Percentiles rank a stretch among this genome's conserved stretches.
phyloP scores from a whole-genome alignment of 164 flowering plant genomes.

The Malania oleifera region DNA sequence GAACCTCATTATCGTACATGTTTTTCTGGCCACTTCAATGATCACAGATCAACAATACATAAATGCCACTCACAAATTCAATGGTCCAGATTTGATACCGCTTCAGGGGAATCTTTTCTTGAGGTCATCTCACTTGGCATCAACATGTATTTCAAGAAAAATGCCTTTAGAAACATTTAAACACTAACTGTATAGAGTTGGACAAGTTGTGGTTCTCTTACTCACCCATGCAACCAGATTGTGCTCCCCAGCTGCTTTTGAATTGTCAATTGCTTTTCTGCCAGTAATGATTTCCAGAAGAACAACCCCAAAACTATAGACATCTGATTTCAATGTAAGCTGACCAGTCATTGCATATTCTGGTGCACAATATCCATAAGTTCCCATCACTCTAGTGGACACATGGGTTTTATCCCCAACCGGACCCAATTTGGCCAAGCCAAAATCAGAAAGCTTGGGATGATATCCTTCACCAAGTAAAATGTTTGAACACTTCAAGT shows the following conservation, averaged over 20 bases:
- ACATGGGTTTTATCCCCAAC: conserved; percentile 63
- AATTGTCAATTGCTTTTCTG: conserved; percentile 55
- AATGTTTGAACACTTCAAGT: conserved; percentile 56
- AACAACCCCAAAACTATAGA: conserved; percentile 66
- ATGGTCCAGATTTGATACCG: no score
- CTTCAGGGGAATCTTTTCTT: no score
- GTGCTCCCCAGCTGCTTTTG: conserved; percentile 48
- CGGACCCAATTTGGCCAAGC: conserved; percentile 59
- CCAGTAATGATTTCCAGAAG: conserved; percentile 60
- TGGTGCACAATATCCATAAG: conserved; percentile 66
- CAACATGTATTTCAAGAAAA: neutral
- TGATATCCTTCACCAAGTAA: conserved; percentile 45
- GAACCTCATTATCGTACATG: no score
- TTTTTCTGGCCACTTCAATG: no score
- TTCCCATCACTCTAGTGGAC: conserved; percentile 64
- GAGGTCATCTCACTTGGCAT: neutral
- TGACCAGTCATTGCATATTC: conserved; percentile 66
- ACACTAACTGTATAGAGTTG: neutral
- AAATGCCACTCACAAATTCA: no score
- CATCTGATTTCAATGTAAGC: conserved; percentile 57
- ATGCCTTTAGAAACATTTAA: no score
- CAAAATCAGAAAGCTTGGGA: conserved; percentile 61
- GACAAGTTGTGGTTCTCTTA: conserved; percentile 16
- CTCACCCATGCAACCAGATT: conserved; percentile 71
- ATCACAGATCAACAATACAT: no score